Base-by-base conservation (phyloP, 2,329 filamentous ascomycete species). In the Pleomassaria siparia region DNA sequence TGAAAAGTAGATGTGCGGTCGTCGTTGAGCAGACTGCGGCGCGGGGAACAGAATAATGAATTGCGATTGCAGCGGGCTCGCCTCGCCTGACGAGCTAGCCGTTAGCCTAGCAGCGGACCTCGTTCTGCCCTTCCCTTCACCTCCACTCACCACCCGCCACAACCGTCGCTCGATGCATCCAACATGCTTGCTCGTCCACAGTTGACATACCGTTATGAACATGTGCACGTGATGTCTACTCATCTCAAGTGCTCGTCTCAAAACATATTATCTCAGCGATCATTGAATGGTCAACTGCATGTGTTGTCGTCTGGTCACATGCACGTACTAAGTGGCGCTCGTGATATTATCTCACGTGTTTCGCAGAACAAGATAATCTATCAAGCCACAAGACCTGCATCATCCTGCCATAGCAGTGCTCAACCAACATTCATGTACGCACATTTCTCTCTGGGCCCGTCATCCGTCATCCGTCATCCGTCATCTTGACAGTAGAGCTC, bases 21-120 rank as follows among this genome's bases (percentile, higher is more conserved):
- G 33, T 32, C 40, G 26, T 26, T 21, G 39, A 24, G 24, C 15
- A 11, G 9, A 29, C 16, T 21, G 22, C 28, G 41, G 48, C 42
- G n/a, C n/a, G 53, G 53, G 40, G 35, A 37, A 22, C 22, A 30
- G 39, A 43, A 47, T 29, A 42, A 47, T 26, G 32, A 36, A 15
- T 21, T 41, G 44, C 37, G 26, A 39, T 46, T 43, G 52, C 46
- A 47, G 47, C 20, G 4, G 16, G 22, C 15, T 29, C 8, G 15
- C 28, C 12, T 13, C 25, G 39, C 7, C 39, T 18, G 40, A 15
- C 24, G 22, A 30, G n/a, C 33, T 20, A 42, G n/a, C 7, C 11
- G 15, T 28, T 42, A 26, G 40, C 18, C 26, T 42, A 42, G 22
- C 4, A 16, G 26, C 13, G 12, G 29, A 30, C 15, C 32, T 35